These are phyloP conservation scores for Kewa caespitosa DNA, from an alignment of 179 eudicot species.

Conservation along the genomic window DNA sequence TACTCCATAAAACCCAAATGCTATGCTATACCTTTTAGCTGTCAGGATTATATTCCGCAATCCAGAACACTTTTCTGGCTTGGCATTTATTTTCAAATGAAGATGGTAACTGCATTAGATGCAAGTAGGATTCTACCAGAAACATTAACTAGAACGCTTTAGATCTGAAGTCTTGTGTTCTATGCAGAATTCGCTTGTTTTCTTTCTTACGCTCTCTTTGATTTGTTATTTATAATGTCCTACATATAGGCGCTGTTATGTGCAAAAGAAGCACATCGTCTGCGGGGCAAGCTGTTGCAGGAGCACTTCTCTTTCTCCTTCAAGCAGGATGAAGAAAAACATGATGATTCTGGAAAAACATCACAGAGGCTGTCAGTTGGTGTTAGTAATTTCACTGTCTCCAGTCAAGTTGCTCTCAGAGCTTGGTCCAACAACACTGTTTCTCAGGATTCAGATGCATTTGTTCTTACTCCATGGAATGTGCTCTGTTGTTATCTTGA, in stretches of 20 bases:
- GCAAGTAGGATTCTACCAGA: neutral
- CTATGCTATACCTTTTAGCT: neutral
- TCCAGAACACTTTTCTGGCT: neutral
- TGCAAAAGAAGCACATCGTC: conserved; percentile 82
- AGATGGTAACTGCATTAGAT: neutral
- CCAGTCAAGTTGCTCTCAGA: conserved; percentile 40
- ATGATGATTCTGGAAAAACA: conserved; percentile 39
- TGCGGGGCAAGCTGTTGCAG: conserved; percentile 66
- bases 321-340: conserved; percentile 37
- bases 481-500: conserved; percentile 87
- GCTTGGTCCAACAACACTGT: conserved; percentile 43
- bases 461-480: conserved; percentile 86
- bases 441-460: conserved; percentile 41
- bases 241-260: conserved; percentile 59
- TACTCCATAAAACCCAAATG: neutral
- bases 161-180: neutral
- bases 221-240: neutral
- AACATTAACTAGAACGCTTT: neutral
- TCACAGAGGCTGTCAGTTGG: conserved; percentile 38
- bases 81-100: neutral
- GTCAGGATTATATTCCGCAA: neutral
- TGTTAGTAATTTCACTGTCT: conserved; percentile 44
- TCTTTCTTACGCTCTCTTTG: neutral
- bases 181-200: neutral
- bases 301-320: conserved; percentile 58